Base-by-base conservation (phyloP, 1,139 yeast species). In the Kurtzmaniella quercitrusa region DNA sequence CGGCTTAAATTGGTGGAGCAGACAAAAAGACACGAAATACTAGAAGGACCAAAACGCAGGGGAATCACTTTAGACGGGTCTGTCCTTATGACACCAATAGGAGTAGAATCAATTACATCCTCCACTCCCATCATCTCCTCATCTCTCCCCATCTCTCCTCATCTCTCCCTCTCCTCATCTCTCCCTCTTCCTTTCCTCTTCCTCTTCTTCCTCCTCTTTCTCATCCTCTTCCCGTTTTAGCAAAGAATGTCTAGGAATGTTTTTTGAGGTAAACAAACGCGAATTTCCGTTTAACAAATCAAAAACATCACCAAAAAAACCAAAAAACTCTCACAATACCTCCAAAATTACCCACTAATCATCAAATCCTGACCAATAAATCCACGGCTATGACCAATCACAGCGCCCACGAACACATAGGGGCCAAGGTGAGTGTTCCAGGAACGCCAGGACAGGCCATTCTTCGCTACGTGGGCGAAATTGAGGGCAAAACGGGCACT, bases 391-490 rank as follows among this genome's bases (percentile, higher is more conserved):
- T 27, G 31, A 27, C 5, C 31, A 7, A 34, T 17, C 38, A 19
- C 14, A 19, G 27, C 12, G 16, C 21, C 19, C 17, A 19, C 8
- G 67, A 63, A 29, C 48, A 50, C 37, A 56, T 68, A 39, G 77
- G 75, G 7, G 51, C 62, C 15, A 62, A 62, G 41, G 75, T 73
- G 14, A 55, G 58, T 34, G 66, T 73, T 15, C 78, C 78, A 2
- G 77, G 77, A 0, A 68, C 78, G 9, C 60, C 73, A 9, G 75
- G 73, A 9, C 55, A 59, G 39, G 97, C 94, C 1, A 70, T 82
- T 14, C 68, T 93, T 42, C 72, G 82, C 50, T 93, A 79, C 60
- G 70, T 82, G 21, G 98, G 98, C 1, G 68, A 77, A 1, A 88
- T 93, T 18, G 77, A 81, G 27, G 85, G 85, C 25, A 89, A 87